Conservation (phyloP, 2,329 filamentous ascomycete genomes). For the Clonostachys byssicola region DNA sequence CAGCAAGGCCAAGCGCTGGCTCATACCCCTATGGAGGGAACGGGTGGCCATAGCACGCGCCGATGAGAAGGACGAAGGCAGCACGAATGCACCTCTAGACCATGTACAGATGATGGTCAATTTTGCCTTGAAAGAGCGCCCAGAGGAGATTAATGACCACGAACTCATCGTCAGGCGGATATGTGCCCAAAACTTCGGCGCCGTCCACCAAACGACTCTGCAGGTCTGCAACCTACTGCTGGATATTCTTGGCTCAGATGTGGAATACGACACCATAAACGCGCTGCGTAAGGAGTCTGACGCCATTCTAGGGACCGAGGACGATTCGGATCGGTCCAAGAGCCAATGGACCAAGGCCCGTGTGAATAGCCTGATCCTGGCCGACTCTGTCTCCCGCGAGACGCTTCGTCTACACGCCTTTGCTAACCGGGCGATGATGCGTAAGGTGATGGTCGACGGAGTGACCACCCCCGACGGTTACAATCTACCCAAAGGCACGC, state of each 20-base stretch:
- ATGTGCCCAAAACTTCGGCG: conserved; percentile 24
- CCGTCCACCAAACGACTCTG: conserved; percentile 33
- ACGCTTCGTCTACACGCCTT: conserved; percentile 22
- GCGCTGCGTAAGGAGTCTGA: conserved; percentile 29
- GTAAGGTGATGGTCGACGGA: conserved; percentile 15
- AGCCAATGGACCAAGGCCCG: conserved; percentile 30
- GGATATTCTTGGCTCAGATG: conserved; percentile 26
- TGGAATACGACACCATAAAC: conserved; percentile 27
- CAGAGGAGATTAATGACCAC: conserved; percentile 22
- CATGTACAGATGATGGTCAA: conserved; percentile 35
- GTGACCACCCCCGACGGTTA: conserved; percentile 23
- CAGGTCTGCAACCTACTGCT: conserved; percentile 31
- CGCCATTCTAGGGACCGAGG: conserved; percentile 16
- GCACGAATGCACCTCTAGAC: conserved; percentile 22
- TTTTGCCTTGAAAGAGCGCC: conserved; percentile 29
- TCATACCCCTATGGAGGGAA: conserved; percentile 13
- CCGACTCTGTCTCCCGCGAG: conserved; percentile 37
- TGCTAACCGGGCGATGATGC: conserved; percentile 13
- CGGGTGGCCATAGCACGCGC: conserved; percentile 10
- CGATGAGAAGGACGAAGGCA: conserved; percentile 8
- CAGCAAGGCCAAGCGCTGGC: conserved; percentile 15
- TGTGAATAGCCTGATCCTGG: conserved; percentile 25
- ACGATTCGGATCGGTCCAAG: conserved; percentile 1
- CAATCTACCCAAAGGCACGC: conserved; percentile 20
- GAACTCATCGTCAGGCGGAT: conserved; percentile 22